phyloP scores from a whole-genome alignment of 305 asterid genomes.

The Plantago lanceolata region DNA sequence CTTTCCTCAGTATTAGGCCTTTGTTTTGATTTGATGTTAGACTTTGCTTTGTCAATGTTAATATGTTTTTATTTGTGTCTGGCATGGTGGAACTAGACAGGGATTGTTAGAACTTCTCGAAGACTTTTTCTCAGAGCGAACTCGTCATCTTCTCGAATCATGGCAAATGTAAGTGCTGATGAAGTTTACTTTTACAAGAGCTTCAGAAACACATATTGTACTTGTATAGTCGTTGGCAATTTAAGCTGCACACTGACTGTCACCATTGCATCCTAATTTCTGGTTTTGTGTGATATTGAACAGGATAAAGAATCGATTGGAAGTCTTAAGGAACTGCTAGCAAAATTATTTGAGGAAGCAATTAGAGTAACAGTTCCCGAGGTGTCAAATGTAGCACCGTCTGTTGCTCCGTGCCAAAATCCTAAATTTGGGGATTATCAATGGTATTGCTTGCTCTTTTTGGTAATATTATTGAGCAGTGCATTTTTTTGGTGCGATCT shows the following conservation, averaged over 20 bases:
- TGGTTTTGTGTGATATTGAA: slow-evolving; percentile 19
- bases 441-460: slow-evolving; percentile 43
- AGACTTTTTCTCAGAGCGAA: slow-evolving; percentile 36
- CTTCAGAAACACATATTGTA: not conserved
- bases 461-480: not conserved
- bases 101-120: slow-evolving; percentile 45
- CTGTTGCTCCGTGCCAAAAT: slow-evolving; percentile 66
- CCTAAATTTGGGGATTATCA: slow-evolving; percentile 77
- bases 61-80: slow-evolving; percentile 27
- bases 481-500: not conserved
- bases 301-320: slow-evolving; percentile 49
- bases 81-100: slow-evolving; percentile 56
- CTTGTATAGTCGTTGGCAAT: not conserved
- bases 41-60: slow-evolving; percentile 12
- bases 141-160: slow-evolving; percentile 34
- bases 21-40: slow-evolving; percentile 6
- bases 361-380: slow-evolving; percentile 59
- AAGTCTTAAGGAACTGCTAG: slow-evolving; percentile 61
- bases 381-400: slow-evolving; percentile 49
- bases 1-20: not conserved
- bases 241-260: not conserved
- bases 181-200: slow-evolving; percentile 1
- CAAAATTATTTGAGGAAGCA: slow-evolving; percentile 52
- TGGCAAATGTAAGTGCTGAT: slow-evolving; percentile 59
- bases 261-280: slow-evolving; percentile 11